A percentile compares a stretch with the other conserved stretches of the same genome.
phyloP scores from a whole-genome alignment of 1,284 basidiomycete species.

The Vanrija sp. region DNA sequence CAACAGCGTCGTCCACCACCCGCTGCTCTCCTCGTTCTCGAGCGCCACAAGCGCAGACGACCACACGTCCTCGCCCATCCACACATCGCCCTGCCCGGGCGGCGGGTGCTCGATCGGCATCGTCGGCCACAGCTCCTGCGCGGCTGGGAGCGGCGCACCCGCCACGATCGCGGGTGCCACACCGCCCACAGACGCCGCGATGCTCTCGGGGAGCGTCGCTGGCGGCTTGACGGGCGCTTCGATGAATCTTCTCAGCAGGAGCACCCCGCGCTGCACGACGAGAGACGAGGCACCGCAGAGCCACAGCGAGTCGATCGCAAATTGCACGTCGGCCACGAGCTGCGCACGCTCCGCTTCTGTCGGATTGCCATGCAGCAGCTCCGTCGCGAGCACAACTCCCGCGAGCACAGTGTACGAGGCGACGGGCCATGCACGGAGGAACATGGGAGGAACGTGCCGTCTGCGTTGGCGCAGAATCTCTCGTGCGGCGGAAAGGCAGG shows the following conservation, averaged over 20 bases:
- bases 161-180: not conserved
- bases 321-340: conserved; percentile 17
- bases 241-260: conserved; percentile 16
- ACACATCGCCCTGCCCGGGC: not conserved
- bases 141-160: conserved; percentile 5
- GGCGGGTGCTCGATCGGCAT: conserved; percentile 6
- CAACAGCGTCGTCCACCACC: conserved; percentile 21
- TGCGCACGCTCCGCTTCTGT: conserved; percentile 9
- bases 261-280: conserved; percentile 20
- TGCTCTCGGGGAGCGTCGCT: not conserved
- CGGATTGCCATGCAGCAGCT: conserved; percentile 25
- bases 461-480: conserved; percentile 21
- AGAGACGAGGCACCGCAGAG: conserved; percentile 18
- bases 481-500: conserved; percentile 25
- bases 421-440: conserved; percentile 31
- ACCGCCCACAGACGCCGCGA: not conserved
- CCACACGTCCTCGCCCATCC: conserved; percentile 22
- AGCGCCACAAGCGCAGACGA: conserved; percentile 18
- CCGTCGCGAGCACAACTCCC: conserved; percentile 26
- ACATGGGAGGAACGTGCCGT: conserved; percentile 28
- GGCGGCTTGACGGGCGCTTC: conserved; percentile 6
- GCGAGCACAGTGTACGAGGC: conserved; percentile 27
- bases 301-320: conserved; percentile 16
- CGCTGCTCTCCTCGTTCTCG: conserved; percentile 19
- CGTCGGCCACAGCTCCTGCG: conserved; percentile 16